Evolutionary conservation across 2,329 filamentous ascomycete species (phyloP).

Genomic region (Venturia nashicola): DNA sequence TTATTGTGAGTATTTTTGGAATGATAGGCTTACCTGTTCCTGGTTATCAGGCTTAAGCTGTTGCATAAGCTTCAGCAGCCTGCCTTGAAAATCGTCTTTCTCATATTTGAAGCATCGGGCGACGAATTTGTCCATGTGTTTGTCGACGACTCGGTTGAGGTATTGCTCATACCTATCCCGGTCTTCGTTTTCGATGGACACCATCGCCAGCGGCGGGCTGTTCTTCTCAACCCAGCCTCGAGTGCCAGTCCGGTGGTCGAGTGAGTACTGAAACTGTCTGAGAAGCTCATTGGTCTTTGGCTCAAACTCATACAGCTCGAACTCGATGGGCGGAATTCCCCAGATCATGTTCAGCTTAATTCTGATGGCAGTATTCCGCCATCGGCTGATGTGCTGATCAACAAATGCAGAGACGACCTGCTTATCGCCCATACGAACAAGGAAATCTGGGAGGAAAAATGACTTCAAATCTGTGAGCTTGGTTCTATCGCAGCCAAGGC

Average conservation of each 20-base stretch:
- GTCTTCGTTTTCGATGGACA: constrained; percentile 31
- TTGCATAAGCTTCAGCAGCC: constrained; percentile 29
- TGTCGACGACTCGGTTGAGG: constrained; percentile 8
- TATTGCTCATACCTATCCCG: constrained; percentile 33
- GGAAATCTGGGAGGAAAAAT: constrained; percentile 27
- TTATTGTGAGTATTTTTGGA: not conserved
- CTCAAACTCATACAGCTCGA: constrained; percentile 34
- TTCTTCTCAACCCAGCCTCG: constrained; percentile 22
- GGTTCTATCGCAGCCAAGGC: constrained; percentile 32
- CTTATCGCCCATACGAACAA: constrained; percentile 30
- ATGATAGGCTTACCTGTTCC: constrained; percentile 21
- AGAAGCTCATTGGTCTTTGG: constrained; percentile 28
- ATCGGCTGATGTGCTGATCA: constrained; percentile 23
- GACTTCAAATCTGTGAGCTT: constrained; percentile 31
- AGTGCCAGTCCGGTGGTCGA: constrained; percentile 23
- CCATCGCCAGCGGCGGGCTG: constrained; percentile 34
- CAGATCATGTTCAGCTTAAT: constrained; percentile 32
- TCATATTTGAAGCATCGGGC: constrained; percentile 30
- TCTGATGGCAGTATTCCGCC: constrained; percentile 25
- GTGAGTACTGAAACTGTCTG: constrained; percentile 30
- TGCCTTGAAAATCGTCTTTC: constrained; percentile 30
- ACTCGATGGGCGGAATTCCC: constrained; percentile 29
- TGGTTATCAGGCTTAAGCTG: constrained; percentile 26
- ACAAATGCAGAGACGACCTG: constrained; percentile 29
- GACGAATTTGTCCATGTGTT: constrained; percentile 7